phyloP scores from a whole-genome alignment of 2,329 filamentous ascomycete species.

The Penicillium sp. region DNA sequence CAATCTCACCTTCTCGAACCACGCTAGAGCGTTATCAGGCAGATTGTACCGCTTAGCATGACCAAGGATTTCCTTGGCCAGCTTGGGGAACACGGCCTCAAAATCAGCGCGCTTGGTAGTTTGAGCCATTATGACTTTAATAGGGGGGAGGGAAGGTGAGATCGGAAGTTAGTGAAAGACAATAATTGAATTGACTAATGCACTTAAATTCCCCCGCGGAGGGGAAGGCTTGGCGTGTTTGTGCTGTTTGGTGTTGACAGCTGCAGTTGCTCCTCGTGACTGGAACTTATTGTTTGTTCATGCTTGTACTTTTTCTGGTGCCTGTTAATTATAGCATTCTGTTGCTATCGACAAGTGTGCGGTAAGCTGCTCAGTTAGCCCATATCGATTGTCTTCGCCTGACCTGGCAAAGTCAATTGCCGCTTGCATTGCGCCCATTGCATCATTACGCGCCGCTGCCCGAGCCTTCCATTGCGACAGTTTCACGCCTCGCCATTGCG shows the following conservation, averaged over 20 bases:
- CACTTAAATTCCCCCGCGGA: constrained; percentile 20
- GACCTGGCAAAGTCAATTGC: not conserved
- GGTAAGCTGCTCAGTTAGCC: not conserved
- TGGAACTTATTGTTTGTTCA: not conserved
- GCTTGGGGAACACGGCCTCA: constrained; percentile 82
- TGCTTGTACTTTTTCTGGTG: constrained; percentile 3
- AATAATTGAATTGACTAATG: constrained; percentile 1
- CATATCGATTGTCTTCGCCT: not conserved
- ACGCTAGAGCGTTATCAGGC: constrained; percentile 74
- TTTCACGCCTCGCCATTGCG: not conserved
- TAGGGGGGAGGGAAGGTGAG: constrained; percentile 4
- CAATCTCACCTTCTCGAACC: constrained; percentile 73
- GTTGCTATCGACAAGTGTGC: not conserved
- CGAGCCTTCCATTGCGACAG: constrained; percentile 5
- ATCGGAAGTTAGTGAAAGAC: not conserved
- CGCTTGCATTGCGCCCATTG: not conserved
- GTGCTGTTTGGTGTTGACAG: constrained; percentile 27
- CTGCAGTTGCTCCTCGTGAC: constrained; percentile 15
- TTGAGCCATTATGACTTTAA: constrained; percentile 58
- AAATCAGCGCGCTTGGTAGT: constrained; percentile 73
- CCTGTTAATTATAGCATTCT: not conserved
- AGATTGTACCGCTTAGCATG: constrained; percentile 81
- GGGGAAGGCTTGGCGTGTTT: constrained; percentile 25
- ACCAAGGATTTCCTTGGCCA: constrained; percentile 77
- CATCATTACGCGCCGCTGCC: constrained; percentile 6